Base-by-base conservation (phyloP, 208 protist species). In the Crithidia thermophila region DNA sequence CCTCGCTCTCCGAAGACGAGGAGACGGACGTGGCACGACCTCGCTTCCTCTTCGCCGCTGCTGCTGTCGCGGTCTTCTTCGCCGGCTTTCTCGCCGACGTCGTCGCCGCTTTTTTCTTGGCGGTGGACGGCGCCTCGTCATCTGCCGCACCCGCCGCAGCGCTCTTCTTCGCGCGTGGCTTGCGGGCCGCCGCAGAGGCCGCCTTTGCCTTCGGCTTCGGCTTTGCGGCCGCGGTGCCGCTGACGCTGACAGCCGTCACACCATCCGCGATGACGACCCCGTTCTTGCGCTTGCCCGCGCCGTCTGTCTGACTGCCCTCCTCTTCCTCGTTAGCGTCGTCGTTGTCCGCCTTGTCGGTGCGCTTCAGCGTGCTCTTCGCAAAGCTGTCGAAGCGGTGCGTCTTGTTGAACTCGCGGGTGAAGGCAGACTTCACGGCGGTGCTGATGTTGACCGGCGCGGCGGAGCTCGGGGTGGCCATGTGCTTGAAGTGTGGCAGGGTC, bases 381-480 rank as follows among this genome's bases (percentile, higher is more conserved):
- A 90, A 88, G 66, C 83, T 91, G 31, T 91, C 81, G 20, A 79
- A 61, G 31, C 82, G 77, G 62, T 94, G 87, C n/a, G 85, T 94
- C 45, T 88, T 89, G 72, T 96, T 96, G 64, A 94, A 95, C 66
- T 90, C 85, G 6, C 90, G 79, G 23, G 94, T 98, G 64, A 98
- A 94, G 31, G 91, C 91, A 3, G 83, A 65, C 75, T 98, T 98
- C 23, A 92, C 80, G 4, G 82, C 85, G 4, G 90, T 82, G n/a
- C 75, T 57, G 49, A 96, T 93, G 46, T 51, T 71, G 13, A 65
- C 72, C n/a, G 28, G 56, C 11, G 49, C 47, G 27, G 27, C 59
- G 25, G 51, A 43, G 63, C 66, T 53, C 11, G 76, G 60, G 10
- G 64, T 60, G 47, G 66, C 63, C 82, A 88, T 90, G 49, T 83